Evolutionary conservation across 2,329 filamentous ascomycete genomes (phyloP).

Genomic region (Phialophora macrospora): DNA sequence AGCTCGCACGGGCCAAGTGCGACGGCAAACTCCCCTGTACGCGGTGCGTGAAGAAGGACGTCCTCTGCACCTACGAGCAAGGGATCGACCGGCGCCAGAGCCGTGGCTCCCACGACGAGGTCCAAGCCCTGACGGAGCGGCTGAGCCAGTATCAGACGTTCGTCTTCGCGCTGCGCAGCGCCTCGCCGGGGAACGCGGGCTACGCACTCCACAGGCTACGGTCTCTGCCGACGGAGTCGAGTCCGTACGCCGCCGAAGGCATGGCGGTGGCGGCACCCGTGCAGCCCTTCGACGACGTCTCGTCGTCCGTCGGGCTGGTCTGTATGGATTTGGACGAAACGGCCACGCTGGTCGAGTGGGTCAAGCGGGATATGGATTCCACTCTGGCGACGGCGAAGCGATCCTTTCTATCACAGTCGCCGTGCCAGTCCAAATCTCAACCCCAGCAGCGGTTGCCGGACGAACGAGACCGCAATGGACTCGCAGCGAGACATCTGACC

Average conservation of each 20-base stretch:
- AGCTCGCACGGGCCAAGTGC: slow-evolving; percentile 52
- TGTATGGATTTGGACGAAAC: slow-evolving; percentile 2
- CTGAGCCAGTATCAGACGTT: slow-evolving; percentile 19
- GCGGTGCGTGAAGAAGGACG: slow-evolving; percentile 40
- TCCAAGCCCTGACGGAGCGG: slow-evolving; percentile 13
- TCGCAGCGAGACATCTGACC: not conserved
- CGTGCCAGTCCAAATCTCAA: not conserved
- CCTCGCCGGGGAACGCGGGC: not conserved
- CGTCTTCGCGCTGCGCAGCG: slow-evolving; percentile 13
- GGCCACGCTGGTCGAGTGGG: slow-evolving; percentile 6
- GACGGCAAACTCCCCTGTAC: slow-evolving; percentile 51
- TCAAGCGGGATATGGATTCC: slow-evolving; percentile 4
- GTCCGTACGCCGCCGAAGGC: not conserved
- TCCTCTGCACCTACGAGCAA: slow-evolving; percentile 17
- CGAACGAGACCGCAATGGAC: not conserved
- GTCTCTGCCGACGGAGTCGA: not conserved
- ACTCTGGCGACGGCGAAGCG: not conserved
- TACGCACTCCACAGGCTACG: not conserved
- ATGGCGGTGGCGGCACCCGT: not conserved
- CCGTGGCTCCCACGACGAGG: slow-evolving; percentile 7
- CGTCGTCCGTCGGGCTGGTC: not conserved
- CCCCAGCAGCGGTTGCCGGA: not conserved
- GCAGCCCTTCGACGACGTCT: not conserved
- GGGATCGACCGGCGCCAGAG: slow-evolving; percentile 18
- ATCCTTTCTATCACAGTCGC: not conserved